A percentile compares a stretch with the other conserved stretches of the same genome.
Conservation (phyloP, 257 asterid genomes). For the Agastache rugosa region DNA sequence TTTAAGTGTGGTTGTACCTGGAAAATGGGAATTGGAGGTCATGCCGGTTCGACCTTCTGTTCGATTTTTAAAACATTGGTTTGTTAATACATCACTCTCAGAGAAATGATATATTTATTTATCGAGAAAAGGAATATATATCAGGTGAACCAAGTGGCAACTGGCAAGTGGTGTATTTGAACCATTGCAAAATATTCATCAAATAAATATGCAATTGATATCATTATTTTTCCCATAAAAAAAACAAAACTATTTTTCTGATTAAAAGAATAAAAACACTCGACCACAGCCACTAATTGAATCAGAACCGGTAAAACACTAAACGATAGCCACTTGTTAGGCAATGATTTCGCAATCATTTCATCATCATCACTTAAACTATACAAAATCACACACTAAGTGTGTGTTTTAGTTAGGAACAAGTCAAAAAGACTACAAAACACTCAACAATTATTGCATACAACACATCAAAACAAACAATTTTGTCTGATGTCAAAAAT, state of each 20-base stretch:
- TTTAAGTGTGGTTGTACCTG: no score
- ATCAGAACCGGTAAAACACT: constrained; percentile 24
- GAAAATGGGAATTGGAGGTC: no score
- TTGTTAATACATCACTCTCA: no score
- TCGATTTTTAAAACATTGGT: no score
- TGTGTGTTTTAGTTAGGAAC: constrained; percentile 15
- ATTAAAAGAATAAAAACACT: neutral
- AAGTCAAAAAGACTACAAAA: neutral
- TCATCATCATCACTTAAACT: neutral
- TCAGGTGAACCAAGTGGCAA: no score
- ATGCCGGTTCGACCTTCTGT: no score
- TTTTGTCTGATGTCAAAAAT: neutral
- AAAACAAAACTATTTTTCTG: no score
- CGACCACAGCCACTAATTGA: neutral
- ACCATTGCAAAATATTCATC: neutral
- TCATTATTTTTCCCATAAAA: neutral
- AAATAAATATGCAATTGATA: neutral
- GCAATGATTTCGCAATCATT: constrained; percentile 20
- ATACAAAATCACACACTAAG: neutral
- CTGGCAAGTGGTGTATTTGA: neutral
- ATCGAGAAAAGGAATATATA: no score
- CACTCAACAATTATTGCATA: neutral
- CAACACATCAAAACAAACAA: neutral
- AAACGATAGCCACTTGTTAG: constrained; percentile 32
- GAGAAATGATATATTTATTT: no score